Base-by-base conservation (phyloP, 495 filamentous ascomycete species). In the Alectoria sarmentosa region DNA sequence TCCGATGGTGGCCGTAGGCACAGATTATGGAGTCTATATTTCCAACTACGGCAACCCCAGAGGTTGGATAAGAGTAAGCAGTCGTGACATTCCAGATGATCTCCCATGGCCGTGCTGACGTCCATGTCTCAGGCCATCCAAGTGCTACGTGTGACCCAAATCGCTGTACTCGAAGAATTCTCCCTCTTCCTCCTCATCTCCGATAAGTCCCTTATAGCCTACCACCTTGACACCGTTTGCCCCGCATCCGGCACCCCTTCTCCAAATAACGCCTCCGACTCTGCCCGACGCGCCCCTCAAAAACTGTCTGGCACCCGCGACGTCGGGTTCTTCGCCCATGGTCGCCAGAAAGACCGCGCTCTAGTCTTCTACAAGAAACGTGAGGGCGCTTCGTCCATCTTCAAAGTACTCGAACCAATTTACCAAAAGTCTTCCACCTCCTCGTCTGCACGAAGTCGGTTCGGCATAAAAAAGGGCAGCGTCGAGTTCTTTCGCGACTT, bases 401-500 rank as follows among this genome's bases (percentile, higher is more conserved):
- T 98, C 83, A 96, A 96, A 76, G 89, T 96, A 32, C 86, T 99
- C 28, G 94, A 99, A 71, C 94, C 94, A 6, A 88, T 99, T 48
- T 89, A 92, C 71, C 91, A 96, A 64, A 96, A 96, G 71, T 65
- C 67, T 23, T 65, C 67, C 19, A 52, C 62, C 60, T 59, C 49
- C 15, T 34, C 48, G 30, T 26, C 38, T 19, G 88, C 88, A 77
- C 88, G 86, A 65, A 82, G 82, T 30, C 84, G 90, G 13, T 78
- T 96, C 46, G 77, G 83, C 1, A 69, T 73, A 39, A 78, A 78
- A 42, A 82, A 82, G 34, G 90, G 91, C 17, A 86, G 83, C 64
- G 97, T 94, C 6, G 94, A 98, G 70, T 94, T 93, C 73, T 98
- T 97, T 85, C 87, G 95, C 66, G 94, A 98, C 70, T 99, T 90